Percentiles rank a stretch among this genome's conserved stretches.
Evolutionary conservation across 495 filamentous ascomycete genomes (phyloP).

Genomic region (Bombardia bombarda): DNA sequence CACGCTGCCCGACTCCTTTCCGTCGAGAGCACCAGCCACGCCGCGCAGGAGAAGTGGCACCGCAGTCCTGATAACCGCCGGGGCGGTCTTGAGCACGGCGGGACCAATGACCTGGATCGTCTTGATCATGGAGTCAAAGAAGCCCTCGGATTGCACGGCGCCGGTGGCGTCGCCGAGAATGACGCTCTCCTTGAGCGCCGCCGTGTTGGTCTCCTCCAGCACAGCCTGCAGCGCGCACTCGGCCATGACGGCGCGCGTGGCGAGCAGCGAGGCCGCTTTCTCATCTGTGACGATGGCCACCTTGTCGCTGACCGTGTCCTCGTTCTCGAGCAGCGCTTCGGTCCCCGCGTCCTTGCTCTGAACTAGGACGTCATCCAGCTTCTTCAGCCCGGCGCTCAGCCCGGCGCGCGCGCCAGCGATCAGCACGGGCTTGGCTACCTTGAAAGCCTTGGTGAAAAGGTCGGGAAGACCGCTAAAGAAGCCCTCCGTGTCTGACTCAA

Average conservation of each 20-base stretch:
- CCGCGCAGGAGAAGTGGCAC: neutral
- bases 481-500: too few relatives aligned
- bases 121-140: slow-evolving; percentile 16
- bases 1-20: too few relatives aligned
- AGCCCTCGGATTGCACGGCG: slow-evolving; percentile 8
- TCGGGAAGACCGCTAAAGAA: too few relatives aligned
- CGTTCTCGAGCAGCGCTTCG: neutral
- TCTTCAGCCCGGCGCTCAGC: too few relatives aligned
- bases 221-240: slow-evolving; percentile 30
- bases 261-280: slow-evolving; percentile 8
- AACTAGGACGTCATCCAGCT: too few relatives aligned
- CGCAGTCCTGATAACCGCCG: slow-evolving; percentile 4
- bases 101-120: slow-evolving; percentile 13
- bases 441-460: too few relatives aligned
- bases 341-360: too few relatives aligned
- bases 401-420: too few relatives aligned
- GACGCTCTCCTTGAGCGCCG: slow-evolving; percentile 10
- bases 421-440: too few relatives aligned
- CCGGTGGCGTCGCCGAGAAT: neutral
- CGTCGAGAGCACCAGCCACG: neutral
- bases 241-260: slow-evolving; percentile 25
- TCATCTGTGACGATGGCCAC: neutral
- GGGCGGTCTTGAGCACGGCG: neutral
- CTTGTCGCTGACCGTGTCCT: neutral
- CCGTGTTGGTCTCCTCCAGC: slow-evolving; percentile 17